Evolutionary conservation across 129 eudicot genomes (phyloP).

Genomic region (Flaveria robusta): DNA sequence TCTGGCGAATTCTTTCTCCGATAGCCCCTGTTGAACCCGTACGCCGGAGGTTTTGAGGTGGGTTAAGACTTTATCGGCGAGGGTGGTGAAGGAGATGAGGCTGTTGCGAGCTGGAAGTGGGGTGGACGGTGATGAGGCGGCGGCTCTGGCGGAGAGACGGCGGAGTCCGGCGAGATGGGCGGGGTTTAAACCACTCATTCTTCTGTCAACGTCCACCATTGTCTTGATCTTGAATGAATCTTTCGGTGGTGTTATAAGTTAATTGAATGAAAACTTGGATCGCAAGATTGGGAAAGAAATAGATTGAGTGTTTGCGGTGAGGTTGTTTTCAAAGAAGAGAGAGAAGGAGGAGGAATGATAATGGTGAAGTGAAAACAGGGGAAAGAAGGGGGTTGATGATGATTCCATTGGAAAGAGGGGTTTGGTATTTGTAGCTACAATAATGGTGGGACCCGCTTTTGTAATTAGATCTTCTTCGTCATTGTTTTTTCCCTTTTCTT

Average conservation of each 20-base stretch:
- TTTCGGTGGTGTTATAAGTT: background rate
- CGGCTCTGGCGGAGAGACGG: slow-evolving; percentile 93
- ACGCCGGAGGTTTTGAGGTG: slow-evolving; percentile 61
- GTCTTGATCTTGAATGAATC: background rate
- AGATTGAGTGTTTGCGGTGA: background rate
- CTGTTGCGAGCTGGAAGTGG: slow-evolving; percentile 76
- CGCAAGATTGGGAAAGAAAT: slow-evolving; percentile 8
- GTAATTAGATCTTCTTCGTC: slow-evolving; percentile 33
- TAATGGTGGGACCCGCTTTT: slow-evolving; percentile 38
- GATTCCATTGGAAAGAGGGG: slow-evolving; percentile 36
- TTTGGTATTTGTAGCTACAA: slow-evolving; percentile 44
- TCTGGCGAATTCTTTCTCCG: slow-evolving; percentile 69
- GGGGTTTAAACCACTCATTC: slow-evolving; percentile 89
- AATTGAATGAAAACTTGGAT: background rate
- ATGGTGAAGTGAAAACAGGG: slow-evolving; percentile 45
- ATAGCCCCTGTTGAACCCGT: slow-evolving; percentile 57
- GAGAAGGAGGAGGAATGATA: slow-evolving; percentile 8
- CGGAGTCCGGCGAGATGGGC: slow-evolving; percentile 95
- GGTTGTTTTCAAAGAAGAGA: slow-evolving; percentile 23
- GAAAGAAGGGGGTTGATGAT: slow-evolving; percentile 32
- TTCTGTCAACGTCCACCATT: slow-evolving; percentile 96
- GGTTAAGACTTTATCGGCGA: slow-evolving; percentile 70
- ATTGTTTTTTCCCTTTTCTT: background rate
- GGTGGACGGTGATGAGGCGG: slow-evolving; percentile 74
- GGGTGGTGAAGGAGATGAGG: slow-evolving; percentile 70